Conservation (phyloP, 2,329 filamentous ascomycete genomes). For the Colletotrichum magnum region DNA sequence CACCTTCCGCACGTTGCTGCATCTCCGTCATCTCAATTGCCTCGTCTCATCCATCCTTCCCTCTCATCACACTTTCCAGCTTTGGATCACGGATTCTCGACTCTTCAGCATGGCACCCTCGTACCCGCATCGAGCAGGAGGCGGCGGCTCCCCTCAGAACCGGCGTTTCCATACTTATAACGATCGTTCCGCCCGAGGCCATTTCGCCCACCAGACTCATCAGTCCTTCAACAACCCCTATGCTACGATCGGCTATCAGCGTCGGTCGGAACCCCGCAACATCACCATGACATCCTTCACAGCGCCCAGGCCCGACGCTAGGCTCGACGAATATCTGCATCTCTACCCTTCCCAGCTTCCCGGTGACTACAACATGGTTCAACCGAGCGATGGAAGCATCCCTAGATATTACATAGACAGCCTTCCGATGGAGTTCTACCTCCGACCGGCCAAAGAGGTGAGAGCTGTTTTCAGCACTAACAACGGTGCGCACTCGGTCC, state of each 20-base stretch:
- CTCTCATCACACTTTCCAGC: background rate
- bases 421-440: constrained; percentile 56
- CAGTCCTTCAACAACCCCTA: background rate
- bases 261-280: background rate
- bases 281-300: too few relatives aligned
- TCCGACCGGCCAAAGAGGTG: constrained; percentile 47
- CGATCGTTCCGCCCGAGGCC: constrained; percentile 2
- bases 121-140: background rate
- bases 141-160: constrained; percentile 3
- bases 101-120: constrained; percentile 23
- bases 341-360: constrained; percentile 55
- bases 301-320: too few relatives aligned
- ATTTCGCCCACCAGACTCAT: background rate
- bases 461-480: constrained; percentile 58
- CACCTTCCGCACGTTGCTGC: background rate
- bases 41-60: background rate
- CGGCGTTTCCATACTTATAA: background rate
- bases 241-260: background rate
- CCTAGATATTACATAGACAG: constrained; percentile 52
- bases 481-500: constrained; percentile 48
- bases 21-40: background rate
- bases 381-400: constrained; percentile 43
- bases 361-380: constrained; percentile 51
- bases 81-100: background rate
- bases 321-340: constrained; percentile 39